Evolutionary conservation across 306 rosid species (phyloP), one percentile per base, ranked within the genome.

Genomic region (Herpetospermum pedunculosum): DNA sequence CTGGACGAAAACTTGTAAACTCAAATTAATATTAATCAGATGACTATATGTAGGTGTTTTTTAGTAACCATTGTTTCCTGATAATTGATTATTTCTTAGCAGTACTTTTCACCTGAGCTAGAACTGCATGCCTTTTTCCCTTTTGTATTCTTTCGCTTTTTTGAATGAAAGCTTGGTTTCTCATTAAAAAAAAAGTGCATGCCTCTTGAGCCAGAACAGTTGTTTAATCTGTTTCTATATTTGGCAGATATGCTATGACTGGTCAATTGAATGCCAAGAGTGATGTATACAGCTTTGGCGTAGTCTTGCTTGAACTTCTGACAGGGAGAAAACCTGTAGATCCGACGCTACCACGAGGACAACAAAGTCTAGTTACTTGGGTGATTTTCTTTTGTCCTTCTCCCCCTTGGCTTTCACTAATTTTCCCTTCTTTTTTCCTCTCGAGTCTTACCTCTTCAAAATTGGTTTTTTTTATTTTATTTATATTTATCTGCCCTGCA

Each of bases 221-320:
- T 70, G 26, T 26, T 70, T 44, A 70, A 8, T 35, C 14, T 69
- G 72, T 67, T 67, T 23, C 37, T 46, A 0, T 71, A 7, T 13
- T 7, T 35, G 35, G 19, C 76, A 73, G 76, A 73, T 73, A 73
- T 49, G 76, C 76, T 13, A 73, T 73, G 76, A 73, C 76, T 53
- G 76, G 76, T 21, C 76, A 73, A 38, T 73, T 73, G 76, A 73
- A 73, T 53, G 76, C 64, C 65, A 73, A 73, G 65, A 73, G 76
- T 53, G 76, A 73, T 13, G 76, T 73, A 13, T 73, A 73, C 32
- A 73, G 76, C 49, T 73, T 73, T 23, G 76, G 76, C 2, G 76
- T 73, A 30, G 76, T 73, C 76, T 73, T 73, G 65, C 76, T 73
- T 37, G 76, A 73, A 38, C 76, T 73, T 35, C 25, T 73, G 49